Conservation (phyloP, 2,329 filamentous ascomycete species). For the Colletotrichum abscissum region DNA sequence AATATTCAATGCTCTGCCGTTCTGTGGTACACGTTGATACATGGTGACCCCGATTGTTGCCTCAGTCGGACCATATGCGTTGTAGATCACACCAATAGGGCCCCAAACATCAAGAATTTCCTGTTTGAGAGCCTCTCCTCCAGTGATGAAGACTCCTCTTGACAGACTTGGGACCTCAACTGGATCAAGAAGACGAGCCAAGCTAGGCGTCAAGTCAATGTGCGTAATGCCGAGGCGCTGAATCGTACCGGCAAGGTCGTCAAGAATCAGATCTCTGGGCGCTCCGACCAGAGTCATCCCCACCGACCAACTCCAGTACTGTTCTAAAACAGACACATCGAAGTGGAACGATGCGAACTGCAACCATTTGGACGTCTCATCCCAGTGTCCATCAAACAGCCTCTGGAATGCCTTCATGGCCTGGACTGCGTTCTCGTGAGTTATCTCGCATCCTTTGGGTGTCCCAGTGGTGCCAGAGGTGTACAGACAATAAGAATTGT, state of each 20-base stretch:
- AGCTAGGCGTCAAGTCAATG: slow-evolving; percentile 89
- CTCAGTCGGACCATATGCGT: slow-evolving; percentile 92
- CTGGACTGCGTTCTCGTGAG: slow-evolving; percentile 89
- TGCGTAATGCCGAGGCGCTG: slow-evolving; percentile 82
- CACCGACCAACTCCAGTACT: slow-evolving; percentile 96
- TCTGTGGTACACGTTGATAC: slow-evolving; percentile 81
- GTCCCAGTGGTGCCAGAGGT: slow-evolving; percentile 89
- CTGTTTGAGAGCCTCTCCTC: slow-evolving; percentile 87
- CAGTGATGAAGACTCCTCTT: slow-evolving; percentile 90
- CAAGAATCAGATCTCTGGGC: slow-evolving; percentile 85
- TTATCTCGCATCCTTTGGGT: slow-evolving; percentile 89
- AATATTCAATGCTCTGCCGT: slow-evolving; percentile 88
- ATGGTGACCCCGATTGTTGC: slow-evolving; percentile 94
- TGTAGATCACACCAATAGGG: slow-evolving; percentile 83
- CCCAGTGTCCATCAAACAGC: slow-evolving; percentile 82
- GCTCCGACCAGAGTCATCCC: slow-evolving; percentile 87
- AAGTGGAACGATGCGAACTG: slow-evolving; percentile 97
- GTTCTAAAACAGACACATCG: slow-evolving; percentile 91
- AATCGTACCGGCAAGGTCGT: slow-evolving; percentile 82
- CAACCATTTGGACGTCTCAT: slow-evolving; percentile 79
- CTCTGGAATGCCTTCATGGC: slow-evolving; percentile 88
- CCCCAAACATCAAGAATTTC: slow-evolving; percentile 93
- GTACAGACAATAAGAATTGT: slow-evolving; percentile 85
- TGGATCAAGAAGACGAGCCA: slow-evolving; percentile 82
- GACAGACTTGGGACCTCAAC: slow-evolving; percentile 84